Evolutionary conservation across 23 red algal species (phyloP).

Genomic region (Gracilaria caudata): DNA sequence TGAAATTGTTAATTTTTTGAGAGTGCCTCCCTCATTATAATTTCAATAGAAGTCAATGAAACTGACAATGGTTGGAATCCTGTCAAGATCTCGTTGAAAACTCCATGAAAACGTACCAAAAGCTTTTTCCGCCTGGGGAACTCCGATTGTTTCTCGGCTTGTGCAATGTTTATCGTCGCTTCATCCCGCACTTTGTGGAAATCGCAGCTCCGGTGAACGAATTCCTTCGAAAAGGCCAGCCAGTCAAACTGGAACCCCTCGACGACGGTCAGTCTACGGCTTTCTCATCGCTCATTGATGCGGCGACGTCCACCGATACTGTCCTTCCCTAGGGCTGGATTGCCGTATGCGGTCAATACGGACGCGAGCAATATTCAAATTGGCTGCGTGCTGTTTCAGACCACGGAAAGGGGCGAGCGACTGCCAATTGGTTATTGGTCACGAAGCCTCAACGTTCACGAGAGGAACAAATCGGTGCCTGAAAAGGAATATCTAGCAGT

Average conservation of each 20-base stretch:
- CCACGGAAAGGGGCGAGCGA: not conserved
- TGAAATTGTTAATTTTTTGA: too few relatives aligned
- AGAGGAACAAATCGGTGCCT: constrained; percentile 16
- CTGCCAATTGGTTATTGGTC: constrained; percentile 38
- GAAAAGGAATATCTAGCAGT: constrained; percentile 43
- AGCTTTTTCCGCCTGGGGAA: too few relatives aligned
- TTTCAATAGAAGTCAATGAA: too few relatives aligned
- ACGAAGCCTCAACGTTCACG: not conserved
- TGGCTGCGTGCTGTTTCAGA: constrained; percentile 27
- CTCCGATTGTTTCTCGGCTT: constrained; percentile 12
- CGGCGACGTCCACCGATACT: constrained; percentile 6
- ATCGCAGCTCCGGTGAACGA: not conserved
- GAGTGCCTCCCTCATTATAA: too few relatives aligned
- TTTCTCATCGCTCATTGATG: not conserved
- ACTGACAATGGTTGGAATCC: too few relatives aligned
- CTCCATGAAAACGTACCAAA: too few relatives aligned
- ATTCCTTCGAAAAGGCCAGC: not conserved
- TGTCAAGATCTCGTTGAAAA: too few relatives aligned
- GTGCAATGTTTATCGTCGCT: constrained; percentile 11
- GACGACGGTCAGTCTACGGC: not conserved
- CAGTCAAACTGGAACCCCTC: not conserved
- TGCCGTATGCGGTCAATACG: constrained; percentile 9
- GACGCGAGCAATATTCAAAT: constrained; percentile 12
- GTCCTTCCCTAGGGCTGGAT: not conserved
- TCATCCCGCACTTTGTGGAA: constrained; percentile 10